Evolutionary conservation across 2,329 filamentous ascomycete genomes (phyloP), one percentile per base, ranked within the genome.

Genomic region (Penicillium sumatraense): DNA sequence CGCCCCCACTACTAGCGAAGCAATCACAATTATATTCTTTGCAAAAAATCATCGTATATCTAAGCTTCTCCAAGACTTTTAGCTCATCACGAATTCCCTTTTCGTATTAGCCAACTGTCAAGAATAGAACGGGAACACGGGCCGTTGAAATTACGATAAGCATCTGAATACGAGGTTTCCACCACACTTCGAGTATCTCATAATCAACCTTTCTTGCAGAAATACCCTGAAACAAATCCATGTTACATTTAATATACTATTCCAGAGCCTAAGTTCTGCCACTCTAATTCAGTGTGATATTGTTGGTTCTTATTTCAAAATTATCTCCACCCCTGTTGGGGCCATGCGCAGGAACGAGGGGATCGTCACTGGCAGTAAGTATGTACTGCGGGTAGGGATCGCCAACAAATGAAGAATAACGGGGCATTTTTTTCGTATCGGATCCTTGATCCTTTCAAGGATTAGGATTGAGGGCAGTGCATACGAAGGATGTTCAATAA

Each of bases 201-300:
- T n/a, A n/a, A n/a, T n/a, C n/a, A n/a, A n/a, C n/a, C n/a, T n/a
- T n/a, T 45, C 24, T 45, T 45, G 31, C 42, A 26, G 31, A 2
- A 29, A 11, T 45, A 8, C 42, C 23, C 42, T 29, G 23, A 29
- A 31, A 45, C 26, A 20, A 24, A 10, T n/a, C 42, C 26, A 45
- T 45, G 42, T 45, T 29, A 45, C 42, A 31, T 45, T 45, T 45
- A 45, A 45, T 45, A 45, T 29, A n/a, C 41, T 18, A 9, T 29
- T 9, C 26, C 42, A 45, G 42, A 45, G 42, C 42, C 31, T 45
- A 45, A 45, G n/a, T 26, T 29, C 42, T 29, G 26, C 42, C 42
- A 45, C 42, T n/a, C 24, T 29, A 14, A 8, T 6, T 29, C 26
- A 20, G 9, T 9, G 11, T 5, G 5, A 16, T 45, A 11, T 31